Evolutionary conservation across 306 rosid genomes (phyloP), one percentile per base, ranked within the genome.

Genomic region (Trichosanthes cucumerina): DNA sequence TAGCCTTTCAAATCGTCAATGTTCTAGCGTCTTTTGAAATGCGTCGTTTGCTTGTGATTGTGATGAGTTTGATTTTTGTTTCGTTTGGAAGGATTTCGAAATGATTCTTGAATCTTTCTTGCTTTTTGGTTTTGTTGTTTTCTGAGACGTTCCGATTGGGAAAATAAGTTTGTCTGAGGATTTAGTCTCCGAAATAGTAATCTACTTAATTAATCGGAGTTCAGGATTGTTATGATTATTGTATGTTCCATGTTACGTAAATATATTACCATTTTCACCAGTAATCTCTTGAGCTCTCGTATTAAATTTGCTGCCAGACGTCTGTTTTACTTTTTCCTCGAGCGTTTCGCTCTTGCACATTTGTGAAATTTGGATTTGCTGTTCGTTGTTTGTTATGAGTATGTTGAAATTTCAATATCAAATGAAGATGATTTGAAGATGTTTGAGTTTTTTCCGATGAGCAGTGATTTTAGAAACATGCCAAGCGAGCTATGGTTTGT

Each of bases 401-500:
- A 49, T 46, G 77, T 47, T 46, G 6, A 46, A 28, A 28, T 73
- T 46, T 73, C 21, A n/a, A 28, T 73, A 15, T 16, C 28, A 73
- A 28, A 16, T 26, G 6, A 24, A 23, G 7, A 73, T 73, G 77
- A 31, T 28, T 49, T 49, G 60, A 49, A 49, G 21, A 23, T 49
- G 43, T 28, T 47, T 49, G 60, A 28, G 43, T 28, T 73, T 72
- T 47, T 73, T 84, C 43, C 83, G 77, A 63, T 78, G 18, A 78
- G 71, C 75, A 78, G 82, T 78, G 87, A 82, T 83, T 68, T 88
- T 89, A 92, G 89, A 91, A 92, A 80, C 90, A 92, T 91, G 99
- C 97, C 90, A 91, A 88, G 87, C 92, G 93, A 96, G 97, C 98
- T 88, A 96, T 96, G 99, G 98, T 96, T 91, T 96, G 93, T 86